phyloP scores from a whole-genome alignment of 2,329 filamentous ascomycete genomes.

The Botrytis hyacinthi region DNA sequence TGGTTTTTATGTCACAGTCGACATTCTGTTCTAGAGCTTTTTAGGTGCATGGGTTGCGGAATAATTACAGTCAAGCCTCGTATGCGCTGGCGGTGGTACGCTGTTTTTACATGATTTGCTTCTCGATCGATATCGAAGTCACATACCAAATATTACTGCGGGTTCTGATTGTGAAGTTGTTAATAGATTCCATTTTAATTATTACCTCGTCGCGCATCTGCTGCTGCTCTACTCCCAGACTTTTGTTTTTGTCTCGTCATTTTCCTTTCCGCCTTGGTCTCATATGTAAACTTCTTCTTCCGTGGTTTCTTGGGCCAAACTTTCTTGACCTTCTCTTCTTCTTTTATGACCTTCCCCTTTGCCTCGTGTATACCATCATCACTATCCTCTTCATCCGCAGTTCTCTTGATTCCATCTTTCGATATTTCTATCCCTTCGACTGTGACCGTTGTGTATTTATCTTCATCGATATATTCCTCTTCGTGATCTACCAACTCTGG shows the following conservation, averaged over 20 bases:
- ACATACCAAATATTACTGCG: conserved; percentile 27
- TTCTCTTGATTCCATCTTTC: conserved; percentile 66
- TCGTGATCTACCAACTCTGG: conserved; percentile 64
- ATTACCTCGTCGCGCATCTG: conserved; percentile 37
- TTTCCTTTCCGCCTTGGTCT: conserved; percentile 81
- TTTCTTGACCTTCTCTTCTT: conserved; percentile 42
- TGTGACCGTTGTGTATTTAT: conserved; percentile 91
- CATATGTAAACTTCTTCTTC: conserved; percentile 91
- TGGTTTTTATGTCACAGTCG: conserved; percentile 19
- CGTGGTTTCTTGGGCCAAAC: conserved; percentile 65
- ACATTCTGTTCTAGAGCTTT: conserved; percentile 26
- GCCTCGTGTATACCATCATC: conserved; percentile 40
- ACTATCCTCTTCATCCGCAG: conserved; percentile 40
- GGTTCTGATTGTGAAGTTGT: conserved; percentile 23
- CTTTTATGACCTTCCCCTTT: conserved; percentile 36
- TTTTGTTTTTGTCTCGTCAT: conserved; percentile 68
- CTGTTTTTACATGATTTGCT: conserved; percentile 32
- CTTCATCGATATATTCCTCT: conserved; percentile 94
- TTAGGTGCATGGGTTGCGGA: conserved; percentile 26
- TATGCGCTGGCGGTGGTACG: conserved; percentile 34
- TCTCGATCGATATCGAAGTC: conserved; percentile 31
- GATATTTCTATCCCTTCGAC: conserved; percentile 84
- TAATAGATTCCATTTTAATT: conserved; percentile 27
- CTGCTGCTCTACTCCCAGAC: conserved; percentile 54
- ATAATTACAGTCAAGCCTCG: conserved; percentile 33